phyloP scores from a whole-genome alignment of 176 grass and related monocot species.

The Musa beccarii region DNA sequence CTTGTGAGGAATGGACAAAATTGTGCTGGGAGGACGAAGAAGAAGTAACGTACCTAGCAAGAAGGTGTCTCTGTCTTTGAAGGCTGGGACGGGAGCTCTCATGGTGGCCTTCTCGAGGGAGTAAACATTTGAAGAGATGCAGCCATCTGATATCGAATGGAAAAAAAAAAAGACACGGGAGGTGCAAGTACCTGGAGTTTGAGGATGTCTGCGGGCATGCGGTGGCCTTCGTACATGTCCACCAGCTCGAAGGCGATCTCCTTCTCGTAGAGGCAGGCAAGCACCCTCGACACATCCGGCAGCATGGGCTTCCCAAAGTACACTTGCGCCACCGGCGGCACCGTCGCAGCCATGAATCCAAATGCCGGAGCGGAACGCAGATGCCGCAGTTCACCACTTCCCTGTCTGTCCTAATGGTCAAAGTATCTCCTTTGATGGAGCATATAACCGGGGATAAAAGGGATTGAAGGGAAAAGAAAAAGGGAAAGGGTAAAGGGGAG shows the following conservation, averaged over 20 bases:
- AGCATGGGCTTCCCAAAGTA: slow-evolving; percentile 68
- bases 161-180: no score
- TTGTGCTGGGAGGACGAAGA: no score
- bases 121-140: neutral
- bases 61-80: slow-evolving; percentile 51
- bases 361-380: no score
- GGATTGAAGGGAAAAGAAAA: neutral
- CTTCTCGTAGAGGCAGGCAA: slow-evolving; percentile 89
- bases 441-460: neutral
- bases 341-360: neutral
- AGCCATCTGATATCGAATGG: neutral
- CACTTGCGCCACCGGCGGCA: slow-evolving; percentile 33
- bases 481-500: neutral
- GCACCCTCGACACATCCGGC: slow-evolving; percentile 77
- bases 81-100: slow-evolving; percentile 53
- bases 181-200: slow-evolving; percentile 50
- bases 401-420: slow-evolving; percentile 7
- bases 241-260: slow-evolving; percentile 26
- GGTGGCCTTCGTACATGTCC: slow-evolving; percentile 22
- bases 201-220: slow-evolving; percentile 39
- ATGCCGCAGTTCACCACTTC: no score
- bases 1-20: no score
- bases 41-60: slow-evolving; percentile 32
- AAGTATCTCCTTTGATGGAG: neutral
- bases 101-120: slow-evolving; percentile 29